Percentiles rank a stretch among this genome's conserved stretches.
Conservation (phyloP, 208 protist genomes). For the Acanthamoeba triangularis region DNA sequence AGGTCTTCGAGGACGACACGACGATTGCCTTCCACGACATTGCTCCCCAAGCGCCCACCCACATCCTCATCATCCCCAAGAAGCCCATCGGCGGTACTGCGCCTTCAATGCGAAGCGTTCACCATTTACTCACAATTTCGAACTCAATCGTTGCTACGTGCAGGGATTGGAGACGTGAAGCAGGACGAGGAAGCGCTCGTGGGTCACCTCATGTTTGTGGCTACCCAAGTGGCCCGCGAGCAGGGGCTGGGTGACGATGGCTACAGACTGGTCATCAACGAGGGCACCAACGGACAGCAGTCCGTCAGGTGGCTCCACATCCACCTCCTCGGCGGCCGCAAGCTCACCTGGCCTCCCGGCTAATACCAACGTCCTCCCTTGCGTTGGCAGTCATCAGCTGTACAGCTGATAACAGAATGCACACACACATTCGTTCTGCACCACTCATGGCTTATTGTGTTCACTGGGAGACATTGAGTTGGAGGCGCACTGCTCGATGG, state of each 20-base stretch:
- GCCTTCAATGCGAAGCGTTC: neutral
- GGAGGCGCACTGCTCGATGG: neutral
- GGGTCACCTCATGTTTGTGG: constrained; percentile 61
- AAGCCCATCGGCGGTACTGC: constrained; percentile 38
- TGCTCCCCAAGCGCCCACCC: constrained; percentile 85
- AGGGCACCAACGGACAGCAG: constrained; percentile 88
- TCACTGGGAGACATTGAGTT: neutral
- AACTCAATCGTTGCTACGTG: neutral
- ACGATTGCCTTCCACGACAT: constrained; percentile 89
- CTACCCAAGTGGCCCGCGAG: constrained; percentile 45
- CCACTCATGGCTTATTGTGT: neutral
- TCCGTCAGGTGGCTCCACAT: constrained; percentile 91
- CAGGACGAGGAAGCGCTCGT: constrained; percentile 25
- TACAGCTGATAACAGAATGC: too few relatives aligned
- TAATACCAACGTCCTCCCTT: constrained; percentile 35
- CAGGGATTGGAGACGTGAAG: constrained; percentile 43
- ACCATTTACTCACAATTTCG: neutral
- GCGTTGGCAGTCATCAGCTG: too few relatives aligned
- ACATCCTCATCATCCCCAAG: constrained; percentile 90
- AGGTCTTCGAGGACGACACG: constrained; percentile 83
- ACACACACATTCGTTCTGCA: neutral
- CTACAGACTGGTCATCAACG: constrained; percentile 89
- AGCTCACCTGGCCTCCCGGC: constrained; percentile 89
- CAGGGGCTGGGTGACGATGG: constrained; percentile 33
- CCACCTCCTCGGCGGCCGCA: constrained; percentile 89